These are phyloP conservation scores for Wickerhamomyces strasburgensis DNA, from an alignment of 805 yeast genomes.

Conservation along the genomic window DNA sequence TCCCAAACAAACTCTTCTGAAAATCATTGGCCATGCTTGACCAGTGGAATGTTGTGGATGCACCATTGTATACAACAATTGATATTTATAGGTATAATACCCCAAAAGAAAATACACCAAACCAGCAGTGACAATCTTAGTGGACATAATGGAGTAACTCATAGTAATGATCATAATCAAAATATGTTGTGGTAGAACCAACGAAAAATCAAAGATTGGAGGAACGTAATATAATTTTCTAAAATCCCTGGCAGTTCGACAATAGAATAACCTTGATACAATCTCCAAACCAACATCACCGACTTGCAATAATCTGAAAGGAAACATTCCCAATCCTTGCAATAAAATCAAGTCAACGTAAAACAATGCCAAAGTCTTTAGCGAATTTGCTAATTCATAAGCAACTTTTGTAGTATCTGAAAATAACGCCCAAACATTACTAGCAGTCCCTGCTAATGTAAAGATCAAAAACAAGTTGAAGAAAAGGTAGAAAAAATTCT, in stretches of 20 bases:
- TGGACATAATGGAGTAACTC: conserved; percentile 84
- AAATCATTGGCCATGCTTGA: conserved; percentile 89
- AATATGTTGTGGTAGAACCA: conserved; percentile 87
- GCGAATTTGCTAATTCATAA: conserved; percentile 74
- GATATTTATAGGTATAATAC: conserved; percentile 86
- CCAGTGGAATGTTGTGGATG: conserved; percentile 98
- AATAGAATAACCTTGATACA: conserved; percentile 45
- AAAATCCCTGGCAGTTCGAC: conserved; percentile 81
- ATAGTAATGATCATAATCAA: conserved; percentile 79
- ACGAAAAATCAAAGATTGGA: conserved; percentile 87
- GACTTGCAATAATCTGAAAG: conserved; percentile 72
- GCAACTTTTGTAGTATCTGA: conserved; percentile 92
- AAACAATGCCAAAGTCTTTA: conserved; percentile 74
- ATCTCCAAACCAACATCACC: conserved; percentile 77
- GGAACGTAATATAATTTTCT: conserved; percentile 69
- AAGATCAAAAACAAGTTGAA: conserved; percentile 90
- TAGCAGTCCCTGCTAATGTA: conserved; percentile 89
- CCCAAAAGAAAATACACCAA: conserved; percentile 80
- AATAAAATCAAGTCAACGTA: conserved; percentile 82
- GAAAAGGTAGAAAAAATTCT: conserved; percentile 91
- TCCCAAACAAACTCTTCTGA: conserved; percentile 78
- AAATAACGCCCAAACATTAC: conserved; percentile 69
- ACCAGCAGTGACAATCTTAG: conserved; percentile 84
- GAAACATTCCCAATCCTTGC: conserved; percentile 86
- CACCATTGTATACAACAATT: conserved; percentile 81